phyloP scores from a whole-genome alignment of 2,329 filamentous ascomycete species.

The Xylariaceae sp. region DNA sequence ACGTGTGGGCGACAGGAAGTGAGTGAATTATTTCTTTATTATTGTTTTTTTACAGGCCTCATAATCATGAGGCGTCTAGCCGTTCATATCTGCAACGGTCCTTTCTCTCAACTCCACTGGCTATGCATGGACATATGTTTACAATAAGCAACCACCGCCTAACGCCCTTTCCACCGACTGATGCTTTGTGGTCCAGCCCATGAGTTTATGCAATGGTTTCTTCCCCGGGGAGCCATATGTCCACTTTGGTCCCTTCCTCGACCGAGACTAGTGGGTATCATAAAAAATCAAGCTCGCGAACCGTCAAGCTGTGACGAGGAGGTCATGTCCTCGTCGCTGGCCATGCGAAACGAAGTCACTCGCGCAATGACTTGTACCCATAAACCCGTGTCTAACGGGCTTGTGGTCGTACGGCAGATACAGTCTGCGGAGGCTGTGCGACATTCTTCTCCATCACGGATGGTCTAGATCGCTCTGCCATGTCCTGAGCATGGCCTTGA shows the following conservation, averaged over 20 bases:
- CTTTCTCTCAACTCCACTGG: constrained; percentile 20
- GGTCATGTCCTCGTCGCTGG: not conserved
- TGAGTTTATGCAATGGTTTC: constrained; percentile 27
- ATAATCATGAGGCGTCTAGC: constrained; percentile 2
- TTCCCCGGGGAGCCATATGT: constrained; percentile 6
- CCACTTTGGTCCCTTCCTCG: constrained; percentile 5
- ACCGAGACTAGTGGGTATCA: constrained; percentile 19
- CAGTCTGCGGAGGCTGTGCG: constrained; percentile 9
- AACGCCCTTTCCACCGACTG: constrained; percentile 9
- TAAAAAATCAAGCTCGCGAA: constrained; percentile 13
- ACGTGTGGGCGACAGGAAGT: not conserved
- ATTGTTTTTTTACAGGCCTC: constrained; percentile 14
- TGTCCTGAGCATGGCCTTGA: constrained; percentile 16
- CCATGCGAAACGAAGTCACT: not conserved
- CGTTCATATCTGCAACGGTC: not conserved
- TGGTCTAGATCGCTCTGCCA: not conserved
- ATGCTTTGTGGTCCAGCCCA: constrained; percentile 16
- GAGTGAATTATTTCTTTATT: constrained; percentile 16
- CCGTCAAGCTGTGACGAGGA: not conserved
- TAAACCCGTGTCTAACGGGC: not conserved
- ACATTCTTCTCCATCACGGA: not conserved
- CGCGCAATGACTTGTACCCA: constrained; percentile 1
- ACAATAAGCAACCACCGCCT: constrained; percentile 15
- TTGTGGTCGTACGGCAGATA: not conserved
- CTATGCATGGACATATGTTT: constrained; percentile 30